These are phyloP conservation scores for Linum trigynum DNA, from an alignment of 345 rosid species.

Conservation along the genomic window DNA sequence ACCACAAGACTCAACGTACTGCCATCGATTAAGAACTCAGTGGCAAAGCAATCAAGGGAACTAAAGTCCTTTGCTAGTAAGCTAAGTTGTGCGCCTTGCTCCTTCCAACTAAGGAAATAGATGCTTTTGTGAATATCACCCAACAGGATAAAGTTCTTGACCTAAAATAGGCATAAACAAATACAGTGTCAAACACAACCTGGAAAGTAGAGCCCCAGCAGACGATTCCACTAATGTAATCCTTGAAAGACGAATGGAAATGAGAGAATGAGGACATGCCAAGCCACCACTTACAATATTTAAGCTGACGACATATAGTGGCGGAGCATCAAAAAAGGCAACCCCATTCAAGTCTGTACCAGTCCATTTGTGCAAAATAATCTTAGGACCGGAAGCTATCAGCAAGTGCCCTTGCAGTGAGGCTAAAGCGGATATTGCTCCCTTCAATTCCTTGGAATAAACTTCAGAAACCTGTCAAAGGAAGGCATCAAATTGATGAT, in stretches of 20 bases:
- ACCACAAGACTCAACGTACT: constrained; percentile 85
- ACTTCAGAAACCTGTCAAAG: constrained; percentile 72
- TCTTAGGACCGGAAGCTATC: constrained; percentile 93
- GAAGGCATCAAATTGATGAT: neutral
- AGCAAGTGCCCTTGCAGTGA: constrained; percentile 94
- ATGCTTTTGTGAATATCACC: constrained; percentile 91
- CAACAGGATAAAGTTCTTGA: constrained; percentile 85
- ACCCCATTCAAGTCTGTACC: constrained; percentile 82
- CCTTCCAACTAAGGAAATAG: constrained; percentile 95
- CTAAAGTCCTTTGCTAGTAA: constrained; percentile 94
- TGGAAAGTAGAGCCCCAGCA: neutral
- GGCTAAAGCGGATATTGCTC: constrained; percentile 96
- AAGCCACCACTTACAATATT: constrained; percentile 60
- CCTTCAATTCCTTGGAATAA: constrained; percentile 88
- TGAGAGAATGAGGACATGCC: constrained; percentile 1
- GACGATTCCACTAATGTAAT: no score
- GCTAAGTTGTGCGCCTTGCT: constrained; percentile 90
- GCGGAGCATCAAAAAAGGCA: constrained; percentile 94
- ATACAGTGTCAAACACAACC: neutral
- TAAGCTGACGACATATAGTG: constrained; percentile 89
- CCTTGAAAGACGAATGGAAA: neutral
- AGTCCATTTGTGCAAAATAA: constrained; percentile 84
- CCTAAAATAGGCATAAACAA: constrained; percentile 35
- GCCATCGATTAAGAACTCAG: constrained; percentile 97
- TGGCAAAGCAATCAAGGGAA: constrained; percentile 83